Evolutionary conservation across 345 rosid genomes (phyloP).

Genomic region (Pistacia atlantica): DNA sequence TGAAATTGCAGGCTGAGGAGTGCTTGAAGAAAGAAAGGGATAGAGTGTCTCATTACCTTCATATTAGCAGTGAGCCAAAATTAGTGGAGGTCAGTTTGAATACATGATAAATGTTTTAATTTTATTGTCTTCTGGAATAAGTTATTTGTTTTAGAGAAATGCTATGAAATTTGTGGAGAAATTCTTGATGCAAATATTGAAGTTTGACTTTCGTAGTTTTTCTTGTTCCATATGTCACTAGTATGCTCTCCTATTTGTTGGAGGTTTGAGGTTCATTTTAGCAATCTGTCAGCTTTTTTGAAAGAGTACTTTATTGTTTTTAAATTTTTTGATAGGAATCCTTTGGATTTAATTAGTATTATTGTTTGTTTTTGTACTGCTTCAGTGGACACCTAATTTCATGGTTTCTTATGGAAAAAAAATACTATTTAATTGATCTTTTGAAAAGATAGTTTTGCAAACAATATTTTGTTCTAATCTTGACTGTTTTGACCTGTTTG

Average conservation of each 20-base stretch:
- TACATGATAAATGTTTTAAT: neutral
- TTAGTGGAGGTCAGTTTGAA: conserved; percentile 81
- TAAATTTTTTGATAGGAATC: neutral
- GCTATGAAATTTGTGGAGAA: neutral
- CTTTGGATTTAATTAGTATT: neutral
- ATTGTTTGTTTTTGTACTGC: no score
- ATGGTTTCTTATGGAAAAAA: no score
- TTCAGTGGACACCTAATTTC: no score
- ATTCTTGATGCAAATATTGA: neutral
- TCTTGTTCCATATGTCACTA: neutral
- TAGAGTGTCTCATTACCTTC: conserved; percentile 86
- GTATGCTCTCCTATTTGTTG: neutral
- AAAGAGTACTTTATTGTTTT: neutral
- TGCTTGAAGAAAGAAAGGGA: conserved; percentile 91
- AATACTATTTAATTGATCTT: neutral
- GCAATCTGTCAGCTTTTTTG: neutral
- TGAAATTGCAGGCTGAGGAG: conserved; percentile 77
- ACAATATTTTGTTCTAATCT: conserved; percentile 6
- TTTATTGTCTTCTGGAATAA: neutral
- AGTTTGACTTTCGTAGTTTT: neutral
- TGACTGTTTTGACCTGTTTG: conserved; percentile 19
- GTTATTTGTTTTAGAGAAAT: neutral
- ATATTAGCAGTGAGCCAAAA: conserved; percentile 83
- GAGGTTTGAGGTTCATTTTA: neutral
- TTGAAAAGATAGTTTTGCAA: neutral